These are phyloP conservation scores for Knufia fluminis DNA, from an alignment of 2,329 filamentous ascomycete species.

Conservation along the genomic window DNA sequence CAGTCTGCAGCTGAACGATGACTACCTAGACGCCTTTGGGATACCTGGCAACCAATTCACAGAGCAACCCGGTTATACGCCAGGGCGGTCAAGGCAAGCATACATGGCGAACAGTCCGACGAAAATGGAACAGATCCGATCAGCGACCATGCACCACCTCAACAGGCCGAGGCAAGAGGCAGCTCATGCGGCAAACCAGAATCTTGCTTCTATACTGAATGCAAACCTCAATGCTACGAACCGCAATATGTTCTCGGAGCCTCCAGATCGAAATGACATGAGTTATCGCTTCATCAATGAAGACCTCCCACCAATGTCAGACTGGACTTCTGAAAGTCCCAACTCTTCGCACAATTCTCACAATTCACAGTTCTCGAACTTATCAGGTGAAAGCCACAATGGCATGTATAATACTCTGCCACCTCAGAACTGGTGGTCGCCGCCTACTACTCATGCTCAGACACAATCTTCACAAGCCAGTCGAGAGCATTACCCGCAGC, in stretches of 20 bases:
- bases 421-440: conserved; percentile 34
- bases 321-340: conserved; percentile 12
- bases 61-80: background rate
- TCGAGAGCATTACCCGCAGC: conserved; percentile 16
- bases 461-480: conserved; percentile 28
- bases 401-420: conserved; percentile 8
- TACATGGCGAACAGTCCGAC: background rate
- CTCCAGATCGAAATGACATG: conserved; percentile 2
- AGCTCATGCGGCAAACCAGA: background rate
- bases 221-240: conserved; percentile 4
- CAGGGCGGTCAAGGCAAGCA: background rate
- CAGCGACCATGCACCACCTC: conserved; percentile 5
- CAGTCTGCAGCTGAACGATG: conserved; percentile 38
- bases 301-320: conserved; percentile 8
- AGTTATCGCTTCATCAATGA: conserved; percentile 6
- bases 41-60: background rate
- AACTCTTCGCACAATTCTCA: conserved; percentile 11
- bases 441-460: conserved; percentile 26
- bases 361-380: conserved; percentile 7
- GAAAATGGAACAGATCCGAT: conserved; percentile 2
- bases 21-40: conserved; percentile 23
- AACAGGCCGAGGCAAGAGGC: background rate
- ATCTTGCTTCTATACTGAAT: background rate
- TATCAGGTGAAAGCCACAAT: background rate
- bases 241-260: conserved; percentile 6